Evolutionary conservation across 1,284 basidiomycete species (phyloP), one percentile per base, ranked within the genome.

Genomic region (Pyrrhoderma noxium): DNA sequence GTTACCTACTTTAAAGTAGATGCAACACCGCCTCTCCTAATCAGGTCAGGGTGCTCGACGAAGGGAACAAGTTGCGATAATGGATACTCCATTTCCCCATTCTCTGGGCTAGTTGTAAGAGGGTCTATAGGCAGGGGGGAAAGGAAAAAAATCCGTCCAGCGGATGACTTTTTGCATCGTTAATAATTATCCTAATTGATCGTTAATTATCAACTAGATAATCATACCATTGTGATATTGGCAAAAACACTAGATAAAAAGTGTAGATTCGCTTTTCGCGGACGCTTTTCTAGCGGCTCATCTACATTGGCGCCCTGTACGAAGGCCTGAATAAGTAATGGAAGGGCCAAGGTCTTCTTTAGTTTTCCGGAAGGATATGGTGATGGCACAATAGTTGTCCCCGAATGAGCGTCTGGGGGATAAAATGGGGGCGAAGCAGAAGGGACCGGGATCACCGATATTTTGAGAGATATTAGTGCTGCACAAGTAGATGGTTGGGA

Each of bases 211-310:
- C 9, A 13, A 35, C 38, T 14, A 7, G 1, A 19, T 22, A n/a
- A 14, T 70, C 79, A 59, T 61, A 93, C 92, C 60, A 81, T 79
- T 40, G 80, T 87, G 47, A 95, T 67, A 64, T 97, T 96, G 13
- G 92, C 92, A 64, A 96, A 94, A 3, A 95, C 92, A 54, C 85
- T 91, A 0, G 92, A 82, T 14, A 96, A 71, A 67, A 96, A 97
- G 67, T 96, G 86, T 31, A 94, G 74, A 53, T 83, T 76, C 36
- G 79, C 87, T 67, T 90, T 92, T 40, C 88, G 66, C 54, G 75
- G 73, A 2, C 72, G 62, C 39, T 76, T 71, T 35, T 66, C 67
- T 1, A 73, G 70, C 11, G 51, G 22, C 7, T 74, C 73, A 7
- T 76, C 71, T 0, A 75, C 61, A 18, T 67, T 68, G 0, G 84